Evolutionary conservation across 106 monocot species (phyloP), one percentile per base, ranked within the genome.

Genomic region (Cymbidium sinense): DNA sequence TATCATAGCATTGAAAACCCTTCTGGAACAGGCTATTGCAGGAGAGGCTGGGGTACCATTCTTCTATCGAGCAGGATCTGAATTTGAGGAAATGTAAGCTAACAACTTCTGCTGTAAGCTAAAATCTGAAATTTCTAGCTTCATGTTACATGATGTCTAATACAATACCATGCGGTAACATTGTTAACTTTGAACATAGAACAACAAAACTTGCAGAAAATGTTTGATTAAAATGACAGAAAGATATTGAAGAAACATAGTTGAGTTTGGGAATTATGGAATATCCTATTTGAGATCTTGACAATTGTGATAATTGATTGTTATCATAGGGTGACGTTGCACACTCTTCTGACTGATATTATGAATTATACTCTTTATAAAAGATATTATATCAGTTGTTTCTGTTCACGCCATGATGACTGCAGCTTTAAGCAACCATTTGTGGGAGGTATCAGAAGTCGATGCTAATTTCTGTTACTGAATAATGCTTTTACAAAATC

Each of bases 21-120:
- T 52, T 80, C 43, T 80, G 21, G 54, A 82, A 20, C 80, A 98
- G 96, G 96, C 96, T 81, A 94, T 98, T 90, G 96, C 96, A 75
- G 96, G 96, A 76, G 96, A 98, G 90, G 94, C 96, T 79, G 94
- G 96, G 11, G 96, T 98, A 70, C 96, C 96, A 23, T 98, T 98
- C 77, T 98, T 98, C 83, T 98, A 94, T 72, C 89, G 94, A 87
- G 96, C 96, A 81, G 96, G 96, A 75, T 98, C 96, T 81, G 96
- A 98, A 83, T 94, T 98, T 86, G 96, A 98, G 82, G 96, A 98
- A 90, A 98, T 98, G 96, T 98, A 88, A 85, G 96, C 62, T 79
- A 65, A 23, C 25, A 34, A n/a, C 37, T 29, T 36, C 74, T 27
- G 25, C 41, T 74, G 27, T 29, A 74, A 44, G 36, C 39, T 71